Base-by-base conservation (phyloP, 257 asterid species). In the Nicotiana knightiana region DNA sequence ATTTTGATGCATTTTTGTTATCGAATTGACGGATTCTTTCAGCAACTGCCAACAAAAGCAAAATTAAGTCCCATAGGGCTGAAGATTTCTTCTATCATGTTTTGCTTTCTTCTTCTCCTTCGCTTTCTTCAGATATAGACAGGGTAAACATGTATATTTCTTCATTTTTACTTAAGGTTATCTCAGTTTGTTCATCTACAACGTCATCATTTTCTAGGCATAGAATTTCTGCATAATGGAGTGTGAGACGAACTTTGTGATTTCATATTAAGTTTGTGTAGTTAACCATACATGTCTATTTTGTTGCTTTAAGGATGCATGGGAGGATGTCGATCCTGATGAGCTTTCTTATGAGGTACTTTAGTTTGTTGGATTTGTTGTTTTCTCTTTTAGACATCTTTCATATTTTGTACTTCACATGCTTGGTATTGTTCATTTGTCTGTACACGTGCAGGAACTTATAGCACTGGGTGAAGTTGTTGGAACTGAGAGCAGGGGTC, bases 401-500 rank as follows among this genome's bases (percentile, higher is more conserved):
- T 28, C 11, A 6, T 77, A 16, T 75, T 57, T 53, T 71, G 26
- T 57, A 33, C 67, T 6, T 39, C 71, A 32, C 35, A 35, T 67
- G 54, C 21, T 58, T 68, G 28, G 61, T 48, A 21, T 71, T 46
- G 79, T 24, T 75, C 80, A 75, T 26, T 32, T 75, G 80, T 75
- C 80, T 75, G 80, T 35, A 13, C 30, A 54, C 17, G 16, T 66
- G 80, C 87, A 95, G 99, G 99, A 96, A 89, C 86, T 96, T 87
- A 84, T 93, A 90, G 99, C 98, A 28, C 87, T 96, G 80, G 97
- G 98, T 30, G 99, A 96, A 80, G 94, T 96, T 33, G 95, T 96
- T 80, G 99, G 99, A 88, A 94, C 98, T 67, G 93, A 94, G 89
- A 94, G 97, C 86, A 90, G 98, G 88, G 98, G 99, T 39, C 97